Evolutionary conservation across 2,329 filamentous ascomycete genomes (phyloP), one percentile per base, ranked within the genome.

Genomic region (Paracorniculantispora psalliotae): DNA sequence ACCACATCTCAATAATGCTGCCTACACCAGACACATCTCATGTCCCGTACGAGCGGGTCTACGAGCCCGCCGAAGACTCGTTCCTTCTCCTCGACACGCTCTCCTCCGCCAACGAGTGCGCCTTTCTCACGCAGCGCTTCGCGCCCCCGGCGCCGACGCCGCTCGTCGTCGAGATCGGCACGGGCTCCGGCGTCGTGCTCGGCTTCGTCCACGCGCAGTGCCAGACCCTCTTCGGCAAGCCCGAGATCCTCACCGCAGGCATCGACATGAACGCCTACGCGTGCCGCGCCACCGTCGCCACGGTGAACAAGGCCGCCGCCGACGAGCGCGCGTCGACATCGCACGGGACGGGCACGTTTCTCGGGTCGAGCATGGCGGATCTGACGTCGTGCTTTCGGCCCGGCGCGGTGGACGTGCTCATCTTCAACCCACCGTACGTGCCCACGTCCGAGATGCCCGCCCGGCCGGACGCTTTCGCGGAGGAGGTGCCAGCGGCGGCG

Each of bases 341-440:
- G 0, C 59, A 58, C 7, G 73, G 72, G 15, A 79, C 73, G 54
- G 81, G 77, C 3, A 66, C 75, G 9, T 90, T 88, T 65, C 73
- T 94, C 8, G 88, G 85, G 43, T 82, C 87, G 19, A 70, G 88
- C 26, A 85, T 85, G 60, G 87, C 84, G 1, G 91, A 97, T 69
- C 79, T 99, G 0, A 79, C 81, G 4, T 73, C 81, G 2, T 77
- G 87, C 0, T 75, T 96, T 43, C 80, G 81, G 8, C 69, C 76
- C 0, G 77, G 79, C 2, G 59, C 52, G 13, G 81, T 96, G 5
- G 94, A 99, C 69, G 81, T 99, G 12, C 80, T 99, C 62, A 82
- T 99, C 28, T 99, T 97, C 80, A 99, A 99, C 70, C 94, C 94
- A 56, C 94, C 94, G 0, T 99, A 99, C 71, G 94, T 99, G 15